A percentile compares a stretch with the other conserved stretches of the same genome.
phyloP scores from a whole-genome alignment of 75 land plant genomes.

The Sequoiadendron giganteum region DNA sequence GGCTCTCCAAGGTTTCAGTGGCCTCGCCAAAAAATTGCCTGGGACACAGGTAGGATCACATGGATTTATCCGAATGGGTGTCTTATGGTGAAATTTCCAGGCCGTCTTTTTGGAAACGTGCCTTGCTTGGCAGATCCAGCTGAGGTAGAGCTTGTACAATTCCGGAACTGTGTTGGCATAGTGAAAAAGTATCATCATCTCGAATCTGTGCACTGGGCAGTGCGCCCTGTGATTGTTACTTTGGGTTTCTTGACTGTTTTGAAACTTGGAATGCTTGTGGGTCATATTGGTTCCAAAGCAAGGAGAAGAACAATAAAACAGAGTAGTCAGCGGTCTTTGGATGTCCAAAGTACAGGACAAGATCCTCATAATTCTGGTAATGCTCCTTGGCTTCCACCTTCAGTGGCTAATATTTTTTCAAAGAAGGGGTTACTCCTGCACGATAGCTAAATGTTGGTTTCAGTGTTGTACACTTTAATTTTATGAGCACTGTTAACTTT shows the following conservation, averaged over 20 bases:
- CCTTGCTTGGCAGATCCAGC: slow-evolving; percentile 84
- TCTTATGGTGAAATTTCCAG: slow-evolving; percentile 81
- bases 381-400: slow-evolving; percentile 64
- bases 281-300: slow-evolving; percentile 19
- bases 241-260: slow-evolving; percentile 68
- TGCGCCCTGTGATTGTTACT: slow-evolving; percentile 76
- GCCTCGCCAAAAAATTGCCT: slow-evolving; percentile 71
- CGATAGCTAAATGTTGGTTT: slow-evolving; percentile 5
- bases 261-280: slow-evolving; percentile 64
- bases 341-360: slow-evolving; percentile 29
- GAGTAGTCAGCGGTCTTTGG: slow-evolving; percentile 19
- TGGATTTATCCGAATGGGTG: slow-evolving; percentile 85
- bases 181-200: slow-evolving; percentile 85
- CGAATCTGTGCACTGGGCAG: slow-evolving; percentile 91
- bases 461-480: neutral
- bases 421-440: slow-evolving; percentile 28
- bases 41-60: slow-evolving; percentile 79
- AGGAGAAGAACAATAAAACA: slow-evolving; percentile 24
- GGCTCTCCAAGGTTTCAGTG: slow-evolving; percentile 79
- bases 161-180: slow-evolving; percentile 49
- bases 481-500: neutral
- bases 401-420: slow-evolving; percentile 54
- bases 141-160: slow-evolving; percentile 76
- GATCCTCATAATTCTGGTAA: slow-evolving; percentile 28
- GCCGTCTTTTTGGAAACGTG: slow-evolving; percentile 48